Evolutionary conservation across 2,329 filamentous ascomycete species (phyloP).

Genomic region (Cordyceps tenuipes): DNA sequence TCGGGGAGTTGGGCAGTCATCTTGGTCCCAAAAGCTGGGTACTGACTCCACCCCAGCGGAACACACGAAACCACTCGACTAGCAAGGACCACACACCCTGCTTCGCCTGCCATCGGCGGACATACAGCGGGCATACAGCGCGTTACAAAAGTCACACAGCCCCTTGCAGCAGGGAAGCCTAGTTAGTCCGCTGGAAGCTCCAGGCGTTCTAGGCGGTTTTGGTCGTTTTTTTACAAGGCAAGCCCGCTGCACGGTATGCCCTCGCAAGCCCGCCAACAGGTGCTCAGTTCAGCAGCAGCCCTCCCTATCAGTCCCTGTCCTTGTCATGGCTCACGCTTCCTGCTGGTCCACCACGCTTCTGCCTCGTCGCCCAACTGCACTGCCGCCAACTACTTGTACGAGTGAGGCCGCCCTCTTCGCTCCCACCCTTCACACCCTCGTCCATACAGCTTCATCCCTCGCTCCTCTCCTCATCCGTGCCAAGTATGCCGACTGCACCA

Average conservation of each 20-base stretch:
- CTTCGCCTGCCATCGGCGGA: not conserved
- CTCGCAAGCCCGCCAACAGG: not conserved
- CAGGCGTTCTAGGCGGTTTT: not conserved
- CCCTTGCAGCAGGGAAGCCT: not conserved
- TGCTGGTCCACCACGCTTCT: conserved; percentile 1
- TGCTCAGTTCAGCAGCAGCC: not conserved
- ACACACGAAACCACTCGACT: not conserved
- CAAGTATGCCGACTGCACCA: conserved; percentile 15
- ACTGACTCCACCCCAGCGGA: not conserved
- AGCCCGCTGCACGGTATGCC: not conserved
- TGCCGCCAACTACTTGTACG: not conserved
- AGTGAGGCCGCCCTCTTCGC: not conserved
- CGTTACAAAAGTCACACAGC: not conserved
- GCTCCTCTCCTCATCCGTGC: not conserved
- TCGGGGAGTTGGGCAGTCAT: not conserved
- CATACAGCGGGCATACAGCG: not conserved
- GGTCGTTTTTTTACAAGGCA: not conserved
- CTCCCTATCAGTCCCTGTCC: not conserved
- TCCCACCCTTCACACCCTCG: not conserved
- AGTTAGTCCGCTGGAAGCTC: not conserved
- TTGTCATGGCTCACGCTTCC: not conserved
- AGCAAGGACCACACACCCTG: not conserved
- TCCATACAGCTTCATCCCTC: not conserved
- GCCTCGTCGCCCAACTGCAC: not conserved
- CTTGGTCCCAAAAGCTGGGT: not conserved